phyloP scores from a whole-genome alignment of 2,329 filamentous ascomycete genomes.

The Verticillium zaregamsianum region DNA sequence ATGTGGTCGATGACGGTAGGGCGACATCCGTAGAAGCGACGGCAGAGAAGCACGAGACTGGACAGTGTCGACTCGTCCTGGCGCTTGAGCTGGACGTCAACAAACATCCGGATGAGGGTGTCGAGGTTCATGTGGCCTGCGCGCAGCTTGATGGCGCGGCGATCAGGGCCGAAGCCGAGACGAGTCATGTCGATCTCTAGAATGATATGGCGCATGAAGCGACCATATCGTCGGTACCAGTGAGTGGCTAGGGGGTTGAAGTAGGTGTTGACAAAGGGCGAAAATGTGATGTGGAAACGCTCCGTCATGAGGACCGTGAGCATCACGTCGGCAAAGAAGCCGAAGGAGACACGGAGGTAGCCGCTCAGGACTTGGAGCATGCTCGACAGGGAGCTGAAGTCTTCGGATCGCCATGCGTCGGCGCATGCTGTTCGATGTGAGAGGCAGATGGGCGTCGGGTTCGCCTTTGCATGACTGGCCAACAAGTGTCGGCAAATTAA shows the following conservation, averaged over 20 bases:
- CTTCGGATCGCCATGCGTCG: slow-evolving; percentile 28
- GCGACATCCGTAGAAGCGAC: slow-evolving; percentile 24
- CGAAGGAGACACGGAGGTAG: slow-evolving; percentile 27
- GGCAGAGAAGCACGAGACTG: slow-evolving; percentile 27
- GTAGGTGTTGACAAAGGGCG: slow-evolving; percentile 26
- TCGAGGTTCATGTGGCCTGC: slow-evolving; percentile 21
- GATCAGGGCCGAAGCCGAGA: slow-evolving; percentile 24
- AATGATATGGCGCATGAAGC: slow-evolving; percentile 29
- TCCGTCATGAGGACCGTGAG: slow-evolving; percentile 27
- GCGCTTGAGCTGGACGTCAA: slow-evolving; percentile 18
- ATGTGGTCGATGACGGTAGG: slow-evolving; percentile 1
- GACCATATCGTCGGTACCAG: slow-evolving; percentile 29
- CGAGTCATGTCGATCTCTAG: slow-evolving; percentile 37
- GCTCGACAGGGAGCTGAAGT: slow-evolving; percentile 24
- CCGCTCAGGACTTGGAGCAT: slow-evolving; percentile 18
- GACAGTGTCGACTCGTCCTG: slow-evolving; percentile 14
- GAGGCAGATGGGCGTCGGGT: slow-evolving; percentile 21
- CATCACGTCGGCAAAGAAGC: slow-evolving; percentile 31
- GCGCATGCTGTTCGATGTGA: slow-evolving; percentile 20
- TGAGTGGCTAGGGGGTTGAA: slow-evolving; percentile 28
- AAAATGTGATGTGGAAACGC: slow-evolving; percentile 33
- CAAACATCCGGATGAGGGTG: slow-evolving; percentile 22
- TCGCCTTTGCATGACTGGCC: neutral
- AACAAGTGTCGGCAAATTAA: slow-evolving; percentile 19
- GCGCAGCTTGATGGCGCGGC: slow-evolving; percentile 16